A percentile compares a stretch with the other conserved stretches of the same genome.
Conservation (phyloP, 306 rosid genomes). For the Dryas alaskensis region DNA sequence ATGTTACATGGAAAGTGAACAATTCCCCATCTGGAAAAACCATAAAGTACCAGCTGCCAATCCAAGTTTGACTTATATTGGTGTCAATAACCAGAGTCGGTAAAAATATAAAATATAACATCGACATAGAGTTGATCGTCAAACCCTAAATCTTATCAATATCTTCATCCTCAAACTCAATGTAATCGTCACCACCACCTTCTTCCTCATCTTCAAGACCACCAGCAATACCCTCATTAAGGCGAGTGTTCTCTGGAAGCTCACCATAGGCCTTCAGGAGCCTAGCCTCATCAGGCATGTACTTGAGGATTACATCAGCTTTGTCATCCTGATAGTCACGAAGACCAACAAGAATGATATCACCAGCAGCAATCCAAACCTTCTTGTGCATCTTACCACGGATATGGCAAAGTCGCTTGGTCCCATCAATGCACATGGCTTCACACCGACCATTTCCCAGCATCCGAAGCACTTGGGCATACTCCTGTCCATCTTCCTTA, state of each 20-base stretch:
- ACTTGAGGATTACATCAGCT: conserved; percentile 52
- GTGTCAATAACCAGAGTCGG: not conserved
- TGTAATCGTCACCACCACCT: conserved; percentile 35
- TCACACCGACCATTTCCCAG: conserved; percentile 46
- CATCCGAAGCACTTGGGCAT: conserved; percentile 48
- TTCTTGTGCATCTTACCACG: conserved; percentile 52
- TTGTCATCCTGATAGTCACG: conserved; percentile 52
- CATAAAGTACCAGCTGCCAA: conserved; percentile 17
- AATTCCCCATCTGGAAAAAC: conserved; percentile 17
- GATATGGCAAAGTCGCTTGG: conserved; percentile 46
- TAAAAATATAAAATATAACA: not conserved
- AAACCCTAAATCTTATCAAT: conserved; percentile 37
- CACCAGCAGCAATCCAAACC: conserved; percentile 56
- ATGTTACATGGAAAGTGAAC: conserved; percentile 24
- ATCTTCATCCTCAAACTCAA: conserved; percentile 51
- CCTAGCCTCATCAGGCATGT: conserved; percentile 55
- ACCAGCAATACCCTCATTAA: conserved; percentile 40
- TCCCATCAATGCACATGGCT: conserved; percentile 43
- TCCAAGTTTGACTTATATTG: conserved; percentile 11
- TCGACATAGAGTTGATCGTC: not conserved
- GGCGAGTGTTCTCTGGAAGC: conserved; percentile 46
- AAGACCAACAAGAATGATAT: conserved; percentile 46
- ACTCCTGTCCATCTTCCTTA: conserved; percentile 52
- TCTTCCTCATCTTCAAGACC: conserved; percentile 42
- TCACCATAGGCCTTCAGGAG: conserved; percentile 49